Base-by-base conservation (phyloP, 2,329 filamentous ascomycete species). In the Fusarium musae region DNA sequence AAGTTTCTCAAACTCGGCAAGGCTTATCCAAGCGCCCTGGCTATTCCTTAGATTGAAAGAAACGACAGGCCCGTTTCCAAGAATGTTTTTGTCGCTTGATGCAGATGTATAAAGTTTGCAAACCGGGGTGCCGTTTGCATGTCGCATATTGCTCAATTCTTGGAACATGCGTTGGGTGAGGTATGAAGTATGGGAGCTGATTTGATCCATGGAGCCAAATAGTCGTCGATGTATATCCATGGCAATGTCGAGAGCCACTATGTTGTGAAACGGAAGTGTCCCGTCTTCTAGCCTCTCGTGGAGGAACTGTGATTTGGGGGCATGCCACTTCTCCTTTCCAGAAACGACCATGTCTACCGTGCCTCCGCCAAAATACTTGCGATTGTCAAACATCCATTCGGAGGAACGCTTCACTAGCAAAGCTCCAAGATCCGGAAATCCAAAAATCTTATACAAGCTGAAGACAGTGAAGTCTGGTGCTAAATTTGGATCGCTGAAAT, bases 401-500 rank as follows among this genome's bases (percentile, higher is more conserved):
- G 93, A 89, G 37, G 89, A 86, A 75, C 93, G 95, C 46, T 93
- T 90, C 17, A 98, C 90, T 36, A 98, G 90, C 65, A 99, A 83
- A 3, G 92, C 95, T 4, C 96, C 96, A 4, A 98, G 85, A 79
- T 98, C 94, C 0, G 96, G 96, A 73, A 98, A 98, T 3, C 96
- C 96, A 80, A 98, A 98, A n/a, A 98, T 95, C 81, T 98, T 99
- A 84, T 98, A 97, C 72, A 98, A 91, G 81, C 95, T 98, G 46
- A 98, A 78, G 0, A 94, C 93, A 0, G 90, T 92, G 74, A 98
- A 98, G 80, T 98, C 96, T 2, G 96, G 93, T 1, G 92, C 90
- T 2, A 83, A 79, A 0, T 85, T 83, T 0, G 86, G 75, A 74
- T 93, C 83, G 62, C 89, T 85, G 5, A 98, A 84, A 78, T 97